These are phyloP conservation scores for Aspergillus sparsus DNA, from an alignment of 495 filamentous ascomycete species.

Conservation along the genomic window DNA sequence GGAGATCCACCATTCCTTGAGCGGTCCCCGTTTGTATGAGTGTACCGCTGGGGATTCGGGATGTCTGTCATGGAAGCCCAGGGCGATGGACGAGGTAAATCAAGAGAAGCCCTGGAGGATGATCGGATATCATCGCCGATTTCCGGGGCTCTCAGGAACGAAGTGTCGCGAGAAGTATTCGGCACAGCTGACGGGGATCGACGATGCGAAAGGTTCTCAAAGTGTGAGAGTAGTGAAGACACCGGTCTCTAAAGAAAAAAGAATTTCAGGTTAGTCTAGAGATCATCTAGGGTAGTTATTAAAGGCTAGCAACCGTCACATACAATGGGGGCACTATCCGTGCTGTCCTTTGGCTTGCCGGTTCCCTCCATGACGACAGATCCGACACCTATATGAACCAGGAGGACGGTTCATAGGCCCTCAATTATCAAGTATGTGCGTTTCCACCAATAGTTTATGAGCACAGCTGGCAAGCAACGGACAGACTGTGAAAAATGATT, in stretches of 20 bases:
- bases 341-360: constrained; percentile 37
- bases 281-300: neutral
- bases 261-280: constrained; percentile 21
- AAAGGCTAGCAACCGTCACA: constrained; percentile 26
- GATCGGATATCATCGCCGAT: constrained; percentile 48
- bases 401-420: constrained; percentile 38
- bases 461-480: constrained; percentile 3
- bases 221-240: constrained; percentile 88
- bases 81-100: constrained; percentile 51
- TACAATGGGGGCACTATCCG: constrained; percentile 52
- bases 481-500: constrained; percentile 1
- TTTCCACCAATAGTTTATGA: neutral
- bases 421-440: constrained; percentile 10
- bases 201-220: constrained; percentile 77
- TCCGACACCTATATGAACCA: constrained; percentile 28
- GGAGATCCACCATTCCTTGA: constrained; percentile 39
- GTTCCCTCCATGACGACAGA: constrained; percentile 44
- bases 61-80: constrained; percentile 40
- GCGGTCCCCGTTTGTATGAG: constrained; percentile 27
- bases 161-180: constrained; percentile 38
- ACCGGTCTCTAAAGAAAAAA: constrained; percentile 62
- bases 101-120: constrained; percentile 50
- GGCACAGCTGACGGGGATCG: constrained; percentile 37
- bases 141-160: constrained; percentile 42
- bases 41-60: constrained; percentile 25